A percentile compares a stretch with the other conserved stretches of the same genome.
Conservation (phyloP, 306 rosid genomes). For the Vicia sativa region DNA sequence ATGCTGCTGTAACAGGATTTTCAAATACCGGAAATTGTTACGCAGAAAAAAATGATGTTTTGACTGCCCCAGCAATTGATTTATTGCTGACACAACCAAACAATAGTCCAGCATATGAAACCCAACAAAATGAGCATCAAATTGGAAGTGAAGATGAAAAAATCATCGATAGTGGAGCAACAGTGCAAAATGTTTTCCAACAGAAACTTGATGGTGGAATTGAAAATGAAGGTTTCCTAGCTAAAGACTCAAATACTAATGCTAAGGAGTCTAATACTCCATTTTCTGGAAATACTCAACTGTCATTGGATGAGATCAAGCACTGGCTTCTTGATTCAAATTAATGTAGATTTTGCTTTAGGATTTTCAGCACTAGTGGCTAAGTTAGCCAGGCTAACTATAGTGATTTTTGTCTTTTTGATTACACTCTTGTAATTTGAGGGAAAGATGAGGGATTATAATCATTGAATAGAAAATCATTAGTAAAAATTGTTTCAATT, state of each 20-base stretch:
- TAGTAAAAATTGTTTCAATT: background rate
- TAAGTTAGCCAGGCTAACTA: background rate
- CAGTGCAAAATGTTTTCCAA: conserved; percentile 22
- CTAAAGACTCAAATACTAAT: conserved; percentile 28
- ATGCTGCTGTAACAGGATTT: conserved; percentile 38
- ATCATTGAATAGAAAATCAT: background rate
- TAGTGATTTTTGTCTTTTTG: background rate
- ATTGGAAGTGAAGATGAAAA: conserved; percentile 32
- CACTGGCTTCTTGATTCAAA: conserved; percentile 44
- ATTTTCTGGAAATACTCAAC: conserved; percentile 24
- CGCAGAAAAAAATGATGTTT: conserved; percentile 36
- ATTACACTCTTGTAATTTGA: background rate
- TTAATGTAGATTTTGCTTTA: conserved; percentile 40
- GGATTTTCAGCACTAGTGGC: conserved; percentile 13
- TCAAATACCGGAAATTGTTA: conserved; percentile 27
- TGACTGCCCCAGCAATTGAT: conserved; percentile 8
- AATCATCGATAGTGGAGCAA: conserved; percentile 19
- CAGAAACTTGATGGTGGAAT: conserved; percentile 13
- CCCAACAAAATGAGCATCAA: conserved; percentile 40
- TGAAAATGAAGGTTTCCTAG: conserved; percentile 38
- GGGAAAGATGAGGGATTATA: background rate
- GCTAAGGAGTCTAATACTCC: conserved; percentile 42
- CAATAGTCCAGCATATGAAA: conserved; percentile 37
- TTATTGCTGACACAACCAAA: conserved; percentile 14
- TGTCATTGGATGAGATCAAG: conserved; percentile 38